Evolutionary conservation across 352 stramenopile genomes (phyloP), one percentile per base, ranked within the genome.

Genomic region (Plasmopara muralis): DNA sequence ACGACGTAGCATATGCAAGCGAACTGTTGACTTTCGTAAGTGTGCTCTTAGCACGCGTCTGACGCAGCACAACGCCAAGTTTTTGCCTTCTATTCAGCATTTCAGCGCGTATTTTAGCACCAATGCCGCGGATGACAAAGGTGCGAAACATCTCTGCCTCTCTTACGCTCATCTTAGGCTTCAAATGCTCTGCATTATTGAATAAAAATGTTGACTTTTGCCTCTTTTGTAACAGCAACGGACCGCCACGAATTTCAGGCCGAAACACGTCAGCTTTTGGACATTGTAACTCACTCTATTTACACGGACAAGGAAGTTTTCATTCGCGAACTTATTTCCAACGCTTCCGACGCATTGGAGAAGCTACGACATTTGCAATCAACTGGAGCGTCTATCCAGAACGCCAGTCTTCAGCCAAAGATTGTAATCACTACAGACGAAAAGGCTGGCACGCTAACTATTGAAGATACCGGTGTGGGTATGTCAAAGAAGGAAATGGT

Each of bases 291-390:
- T 8, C 93, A 99, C 74, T 99, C 96, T 14, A 95, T 99, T 51
- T 99, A 99, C 78, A 99, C 96, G 30, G 96, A 99, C 74, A 98
- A 99, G 77, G 95, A 99, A 55, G 93, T 99, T 2, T 99, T 99
- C 71, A 76, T 99, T 25, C 84, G 95, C 38, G 97, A 99, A 70
- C 77, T 99, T 12, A 97, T 99, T 50, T 98, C 91, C 20, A 99
- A 99, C 68, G 91, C 96, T 0, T 98, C 90, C 15, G 97, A 99
- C 71, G 96, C 97, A 8, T 79, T 99, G 14, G 97, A 99, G 76
- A 99, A 99, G 74, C 76, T 98, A 33, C 89, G 97, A 47, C 97
- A 99, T 66, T 53, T 91, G 61, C 74, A 92, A 57, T 83, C 79
- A n/a, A 89, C 77, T 12, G 75, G 83, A 52, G 73, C 80, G 12